Percentiles rank a stretch among this genome's conserved stretches.
These are phyloP conservation scores for Alternaria panax DNA, from an alignment of 2,329 filamentous ascomycete species.

Conservation along the genomic window DNA sequence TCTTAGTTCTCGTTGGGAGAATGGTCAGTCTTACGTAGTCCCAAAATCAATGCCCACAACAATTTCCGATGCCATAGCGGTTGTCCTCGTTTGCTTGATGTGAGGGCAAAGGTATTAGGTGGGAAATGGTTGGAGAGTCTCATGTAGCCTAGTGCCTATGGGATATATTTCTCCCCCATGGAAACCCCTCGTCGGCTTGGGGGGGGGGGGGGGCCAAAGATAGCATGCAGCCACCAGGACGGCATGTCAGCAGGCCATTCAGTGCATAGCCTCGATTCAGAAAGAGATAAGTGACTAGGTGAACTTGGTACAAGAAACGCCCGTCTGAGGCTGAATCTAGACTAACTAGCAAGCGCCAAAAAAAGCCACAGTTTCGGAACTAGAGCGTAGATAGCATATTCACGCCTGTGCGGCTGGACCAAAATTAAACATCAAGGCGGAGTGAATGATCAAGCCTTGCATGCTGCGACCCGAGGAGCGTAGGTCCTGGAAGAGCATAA, in stretches of 20 bases:
- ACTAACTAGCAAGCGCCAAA: too few species aligned
- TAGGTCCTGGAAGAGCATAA: too few species aligned
- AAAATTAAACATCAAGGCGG: too few species aligned
- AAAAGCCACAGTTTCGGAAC: too few species aligned
- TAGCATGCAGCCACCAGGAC: neutral
- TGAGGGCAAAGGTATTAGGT: neutral
- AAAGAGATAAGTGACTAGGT: too few species aligned
- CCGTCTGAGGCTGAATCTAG: too few species aligned
- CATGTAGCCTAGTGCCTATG: neutral
- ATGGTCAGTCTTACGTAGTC: conserved; percentile 32
- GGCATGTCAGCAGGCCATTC: neutral
- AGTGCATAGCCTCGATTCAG: too few species aligned
- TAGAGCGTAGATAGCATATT: too few species aligned
- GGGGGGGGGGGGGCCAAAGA: neutral
- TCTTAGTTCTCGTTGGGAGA: neutral
- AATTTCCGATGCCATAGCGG: conserved; percentile 12
- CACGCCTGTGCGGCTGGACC: too few species aligned
- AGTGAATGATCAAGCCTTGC: too few species aligned
- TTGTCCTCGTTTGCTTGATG: neutral
- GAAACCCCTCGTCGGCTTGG: neutral
- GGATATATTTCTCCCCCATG: neutral
- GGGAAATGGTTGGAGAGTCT: neutral
- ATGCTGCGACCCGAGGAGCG: too few species aligned
- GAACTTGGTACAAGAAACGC: too few species aligned
- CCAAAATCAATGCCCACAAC: conserved; percentile 44